Conservation (phyloP, 176 grass and related monocot genomes). For the Pontederia paniculata region DNA sequence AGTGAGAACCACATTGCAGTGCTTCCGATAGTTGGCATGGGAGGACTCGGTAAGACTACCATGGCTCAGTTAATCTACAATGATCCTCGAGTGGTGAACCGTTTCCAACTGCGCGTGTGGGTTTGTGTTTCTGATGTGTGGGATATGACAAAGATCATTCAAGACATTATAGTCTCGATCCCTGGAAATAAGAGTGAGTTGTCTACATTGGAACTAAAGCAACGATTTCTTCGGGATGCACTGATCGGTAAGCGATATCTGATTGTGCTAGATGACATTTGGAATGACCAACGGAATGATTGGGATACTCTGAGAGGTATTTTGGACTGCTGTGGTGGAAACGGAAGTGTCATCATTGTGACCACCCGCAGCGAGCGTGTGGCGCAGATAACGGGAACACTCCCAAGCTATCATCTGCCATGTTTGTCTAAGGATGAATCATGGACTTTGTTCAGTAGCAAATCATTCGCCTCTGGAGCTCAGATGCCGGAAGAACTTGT, state of each 20-base stretch:
- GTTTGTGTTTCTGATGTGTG: conserved; percentile 28
- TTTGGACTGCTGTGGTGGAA: not conserved
- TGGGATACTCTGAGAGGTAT: conserved; percentile 15
- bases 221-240: not conserved
- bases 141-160: conserved; percentile 1
- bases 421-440: not conserved
- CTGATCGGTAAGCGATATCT: conserved; percentile 10
- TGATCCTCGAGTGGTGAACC: not conserved
- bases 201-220: not conserved
- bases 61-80: conserved; percentile 37
- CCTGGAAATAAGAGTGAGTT: accelerated
- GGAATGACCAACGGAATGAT: conserved; percentile 2
- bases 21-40: conserved; percentile 34
- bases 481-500: not conserved
- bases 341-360: conserved; percentile 22
- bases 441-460: conserved; percentile 10
- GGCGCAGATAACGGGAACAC: conserved; percentile 9
- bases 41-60: conserved; percentile 35
- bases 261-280: conserved; percentile 26
- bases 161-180: conserved; percentile 9
- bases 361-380: conserved; percentile 19
- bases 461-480: not conserved
- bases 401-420: not conserved
- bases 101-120: conserved; percentile 30
- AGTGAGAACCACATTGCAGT: conserved; percentile 13